A percentile compares a stretch with the other conserved stretches of the same genome.
Evolutionary conservation across 495 filamentous ascomycete species (phyloP).

Genomic region (Penicillium coprophilum): DNA sequence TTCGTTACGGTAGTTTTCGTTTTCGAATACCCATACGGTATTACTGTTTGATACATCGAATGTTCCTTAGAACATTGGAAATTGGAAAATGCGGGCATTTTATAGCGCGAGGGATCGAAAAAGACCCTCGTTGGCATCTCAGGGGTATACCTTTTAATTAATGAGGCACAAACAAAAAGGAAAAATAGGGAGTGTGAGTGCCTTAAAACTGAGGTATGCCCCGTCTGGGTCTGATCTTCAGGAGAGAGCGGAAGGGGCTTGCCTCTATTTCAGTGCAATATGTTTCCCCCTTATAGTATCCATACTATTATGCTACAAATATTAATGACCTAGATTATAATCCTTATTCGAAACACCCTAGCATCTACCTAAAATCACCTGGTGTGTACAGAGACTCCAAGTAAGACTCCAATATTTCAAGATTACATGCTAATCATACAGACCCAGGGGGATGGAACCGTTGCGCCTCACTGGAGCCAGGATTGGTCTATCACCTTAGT

Average conservation of each 20-base stretch:
- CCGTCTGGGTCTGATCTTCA: slow-evolving; percentile 29
- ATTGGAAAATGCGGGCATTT: background rate
- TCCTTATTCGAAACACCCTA: background rate
- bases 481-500: slow-evolving; percentile 4
- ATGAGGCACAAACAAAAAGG: background rate
- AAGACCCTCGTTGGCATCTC: background rate
- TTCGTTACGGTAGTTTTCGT: slow-evolving; percentile 1
- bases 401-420: background rate
- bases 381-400: background rate
- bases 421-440: background rate
- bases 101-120: background rate
- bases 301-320: background rate
- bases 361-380: background rate
- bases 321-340: background rate
- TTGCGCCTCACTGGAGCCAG: slow-evolving; percentile 26
- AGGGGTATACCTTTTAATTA: background rate
- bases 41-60: background rate
- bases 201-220: background rate
- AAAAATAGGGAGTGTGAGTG: background rate
- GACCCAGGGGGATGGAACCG: slow-evolving; percentile 29
- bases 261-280: slow-evolving; percentile 17
- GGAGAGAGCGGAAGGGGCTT: slow-evolving; percentile 24
- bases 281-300: background rate
- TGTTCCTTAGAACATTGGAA: background rate
- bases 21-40: slow-evolving; percentile 1